Conservation (phyloP, 2,329 filamentous ascomycete species). For the Hypoxylon sp. region DNA sequence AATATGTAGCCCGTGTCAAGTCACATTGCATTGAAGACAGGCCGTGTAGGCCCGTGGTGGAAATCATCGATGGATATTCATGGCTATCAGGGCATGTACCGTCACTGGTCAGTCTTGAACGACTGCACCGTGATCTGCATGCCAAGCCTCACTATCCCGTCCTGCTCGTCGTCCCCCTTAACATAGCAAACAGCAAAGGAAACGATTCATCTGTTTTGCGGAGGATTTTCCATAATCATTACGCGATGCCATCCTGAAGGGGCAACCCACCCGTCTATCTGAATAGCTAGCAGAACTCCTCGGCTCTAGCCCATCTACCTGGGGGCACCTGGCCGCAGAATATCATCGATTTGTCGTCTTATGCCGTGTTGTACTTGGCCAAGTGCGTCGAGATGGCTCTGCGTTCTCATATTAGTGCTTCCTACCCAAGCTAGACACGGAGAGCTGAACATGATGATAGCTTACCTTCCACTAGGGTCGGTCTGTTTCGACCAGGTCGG, state of each 20-base stretch:
- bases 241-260: slow-evolving; percentile 1
- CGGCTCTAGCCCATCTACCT: slow-evolving; percentile 10
- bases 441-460: slow-evolving; percentile 23
- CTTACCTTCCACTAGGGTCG: slow-evolving; percentile 89
- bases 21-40: neutral
- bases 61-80: slow-evolving; percentile 22
- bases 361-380: slow-evolving; percentile 68
- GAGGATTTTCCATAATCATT: slow-evolving; percentile 23
- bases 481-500: slow-evolving; percentile 97
- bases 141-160: slow-evolving; percentile 19
- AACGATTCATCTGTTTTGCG: slow-evolving; percentile 21
- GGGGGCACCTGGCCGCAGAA: no score
- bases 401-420: slow-evolving; percentile 28
- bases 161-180: no score
- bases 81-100: neutral
- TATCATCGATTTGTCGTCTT: slow-evolving; percentile 33
- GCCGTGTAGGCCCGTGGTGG: neutral
- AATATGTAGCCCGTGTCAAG: neutral
- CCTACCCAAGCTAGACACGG: neutral
- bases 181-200: slow-evolving; percentile 1
- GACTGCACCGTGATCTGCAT: neutral
- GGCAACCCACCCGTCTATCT: slow-evolving; percentile 8
- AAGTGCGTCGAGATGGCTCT: slow-evolving; percentile 81
- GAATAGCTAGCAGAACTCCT: neutral
- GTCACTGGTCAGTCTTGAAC: neutral